Conservation (phyloP, 805 yeast species). For the Suhomyces faveliae region DNA sequence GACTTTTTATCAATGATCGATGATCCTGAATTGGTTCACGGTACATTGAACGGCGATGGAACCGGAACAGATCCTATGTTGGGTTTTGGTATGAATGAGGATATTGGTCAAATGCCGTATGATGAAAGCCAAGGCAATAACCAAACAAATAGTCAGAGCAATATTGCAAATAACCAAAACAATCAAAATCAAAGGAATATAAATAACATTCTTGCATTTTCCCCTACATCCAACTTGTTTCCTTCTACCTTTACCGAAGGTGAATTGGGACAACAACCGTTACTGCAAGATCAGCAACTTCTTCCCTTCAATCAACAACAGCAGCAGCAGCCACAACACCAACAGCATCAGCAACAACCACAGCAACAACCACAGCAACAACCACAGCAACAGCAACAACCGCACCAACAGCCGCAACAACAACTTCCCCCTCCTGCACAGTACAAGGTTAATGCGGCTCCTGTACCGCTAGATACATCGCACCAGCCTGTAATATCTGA, state of each 20-base stretch:
- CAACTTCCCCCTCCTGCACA: constrained; percentile 3
- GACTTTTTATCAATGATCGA: constrained; percentile 89
- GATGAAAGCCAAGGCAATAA: not conserved
- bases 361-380: constrained; percentile 1
- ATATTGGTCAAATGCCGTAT: not conserved
- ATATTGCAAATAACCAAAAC: not conserved
- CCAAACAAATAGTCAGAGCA: not conserved
- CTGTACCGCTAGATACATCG: not conserved
- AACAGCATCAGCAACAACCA: not conserved
- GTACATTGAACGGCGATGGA: constrained; percentile 29
- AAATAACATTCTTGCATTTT: constrained; percentile 26
- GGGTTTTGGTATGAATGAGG: constrained; percentile 17
- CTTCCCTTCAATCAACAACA: too few relatives aligned
- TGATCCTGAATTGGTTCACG: constrained; percentile 68
- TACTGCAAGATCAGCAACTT: constrained; percentile 4
- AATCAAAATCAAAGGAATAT: constrained; percentile 9
- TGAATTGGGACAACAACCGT: not conserved
- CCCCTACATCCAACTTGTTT: constrained; percentile 27
- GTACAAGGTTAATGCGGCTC: not conserved
- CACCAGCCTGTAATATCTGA: constrained; percentile 54
- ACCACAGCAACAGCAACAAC: constrained; percentile 6
- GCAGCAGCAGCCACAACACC: constrained; percentile 7
- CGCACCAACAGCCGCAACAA: constrained; percentile 3
- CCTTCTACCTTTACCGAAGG: constrained; percentile 7
- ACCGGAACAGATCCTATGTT: constrained; percentile 18